A percentile compares a stretch with the other conserved stretches of the same genome.
These are phyloP conservation scores for Circinella minor DNA, from an alignment of 371 early-diverging fungal genomes.

Conservation along the genomic window DNA sequence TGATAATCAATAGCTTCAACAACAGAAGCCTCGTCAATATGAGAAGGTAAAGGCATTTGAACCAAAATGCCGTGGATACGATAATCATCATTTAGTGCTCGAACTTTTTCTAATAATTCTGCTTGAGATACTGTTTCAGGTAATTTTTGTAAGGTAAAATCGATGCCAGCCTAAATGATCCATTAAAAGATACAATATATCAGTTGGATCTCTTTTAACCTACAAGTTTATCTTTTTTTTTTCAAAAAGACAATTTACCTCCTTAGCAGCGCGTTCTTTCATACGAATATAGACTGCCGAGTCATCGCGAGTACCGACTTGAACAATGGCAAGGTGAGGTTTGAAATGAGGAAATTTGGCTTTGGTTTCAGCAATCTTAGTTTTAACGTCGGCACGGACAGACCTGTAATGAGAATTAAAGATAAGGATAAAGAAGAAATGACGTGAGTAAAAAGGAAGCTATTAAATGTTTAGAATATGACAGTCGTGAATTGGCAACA, in stretches of 20 bases:
- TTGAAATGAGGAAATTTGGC: slow-evolving; percentile 62
- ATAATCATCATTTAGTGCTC: slow-evolving; percentile 74
- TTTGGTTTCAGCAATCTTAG: slow-evolving; percentile 67
- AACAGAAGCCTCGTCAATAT: slow-evolving; percentile 74
- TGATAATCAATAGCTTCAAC: slow-evolving; percentile 79
- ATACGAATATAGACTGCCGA: slow-evolving; percentile 87
- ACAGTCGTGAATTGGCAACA: not conserved
- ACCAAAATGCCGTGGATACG: slow-evolving; percentile 91
- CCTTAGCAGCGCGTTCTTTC: slow-evolving; percentile 86
- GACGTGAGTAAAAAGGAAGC: not conserved
- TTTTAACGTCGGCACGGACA: slow-evolving; percentile 63
- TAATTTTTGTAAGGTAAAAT: slow-evolving; percentile 54
- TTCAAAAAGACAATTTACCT: slow-evolving; percentile 51
- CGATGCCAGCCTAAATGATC: slow-evolving; percentile 61
- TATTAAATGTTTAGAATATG: not conserved
- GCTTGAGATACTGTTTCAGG: slow-evolving; percentile 48
- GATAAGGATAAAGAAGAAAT: not conserved
- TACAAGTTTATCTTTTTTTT: too few relatives aligned
- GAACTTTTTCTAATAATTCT: slow-evolving; percentile 58
- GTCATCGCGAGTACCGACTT: slow-evolving; percentile 91
- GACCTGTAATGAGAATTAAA: slow-evolving; percentile 4
- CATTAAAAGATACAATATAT: too few relatives aligned
- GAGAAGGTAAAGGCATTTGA: slow-evolving; percentile 88
- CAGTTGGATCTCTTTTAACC: too few relatives aligned
- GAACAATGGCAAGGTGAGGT: slow-evolving; percentile 86